Base-by-base conservation (phyloP, 345 rosid species). In the Sapria himalayana region DNA sequence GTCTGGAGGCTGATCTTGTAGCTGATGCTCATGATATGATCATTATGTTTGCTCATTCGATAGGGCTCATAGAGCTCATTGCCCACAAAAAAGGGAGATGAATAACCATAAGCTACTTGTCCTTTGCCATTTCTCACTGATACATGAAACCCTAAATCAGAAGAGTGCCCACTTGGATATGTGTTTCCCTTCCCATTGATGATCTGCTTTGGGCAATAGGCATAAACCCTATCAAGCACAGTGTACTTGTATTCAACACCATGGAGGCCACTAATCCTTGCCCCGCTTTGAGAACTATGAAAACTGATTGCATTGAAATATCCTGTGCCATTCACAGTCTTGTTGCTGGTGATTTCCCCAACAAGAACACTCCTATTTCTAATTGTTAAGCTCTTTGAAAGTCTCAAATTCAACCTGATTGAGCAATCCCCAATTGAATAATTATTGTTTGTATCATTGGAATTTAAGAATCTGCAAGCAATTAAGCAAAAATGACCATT, bases 61-160 rank as follows among this genome's bases (percentile, higher is more conserved):
- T 24, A 41, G 1, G 15, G 50, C 15, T 22, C 39, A 47, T 51
- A 69, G 25, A 49, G 59, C 46, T 60, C 56, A 55, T 70, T 54
- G 20, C 70, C 84, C 45, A 86, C 89, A 20, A 76, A 86, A 17
- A 70, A 29, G 3, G 97, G 97, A 37, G 64, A 13, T 5, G 70
- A 66, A 47, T 48, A 56, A 19, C 89, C 94, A 41, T 43, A 34
- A 9, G 62, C 59, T 33, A 19, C 38, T 25, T 56, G 57, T 51
- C 70, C 72, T 52, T 57, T 57, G 39, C 49, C 50, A 64, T 55
- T 55, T 56, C 22, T 70, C 25, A 72, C 52, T 15, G 53, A 58
- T 65, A 78, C 59, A 18, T 59, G 59, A 58, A 81, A 75, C 50
- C 51, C 70, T 89, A 86, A 75, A 59, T 81, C 97, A 0, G 48